Evolutionary conservation across 78 protist genomes (phyloP), one percentile per base, ranked within the genome.

Genomic region (Tieghemostelium lacteum): DNA sequence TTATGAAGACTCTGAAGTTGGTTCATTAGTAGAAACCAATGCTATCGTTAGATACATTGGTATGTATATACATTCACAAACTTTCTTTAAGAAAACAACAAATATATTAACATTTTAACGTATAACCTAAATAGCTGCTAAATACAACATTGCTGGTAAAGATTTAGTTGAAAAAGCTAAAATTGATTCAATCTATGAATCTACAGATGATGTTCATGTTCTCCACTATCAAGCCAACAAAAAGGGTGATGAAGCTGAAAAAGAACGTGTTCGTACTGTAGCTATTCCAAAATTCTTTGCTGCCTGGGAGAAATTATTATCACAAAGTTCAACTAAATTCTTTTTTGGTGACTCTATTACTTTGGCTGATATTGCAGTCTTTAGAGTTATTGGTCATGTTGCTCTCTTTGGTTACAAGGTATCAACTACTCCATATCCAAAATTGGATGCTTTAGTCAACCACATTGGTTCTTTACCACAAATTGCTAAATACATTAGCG

Each of bases 1-100:
- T 3, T 72, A 36, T 57, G 66, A 72, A 36, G 83, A 73, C 29
- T n/a, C n/a, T n/a, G n/a, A n/a, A n/a, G n/a, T n/a, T n/a, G n/a
- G n/a, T n/a, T n/a, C 39, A 10, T 14, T 70, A 2, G 75, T 29
- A 3, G 62, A 70, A 49, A 49, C 75, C 14, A n/a, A n/a, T 6
- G 2, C 75, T 1, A 70, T 70, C 28, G 60, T 20, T 3, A 70
- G 75, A 50, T 70, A 70, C 60, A 26, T 70, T 49, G n/a, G n/a
- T n/a, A n/a, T n/a, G n/a, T n/a, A n/a, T n/a, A n/a, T n/a, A n/a
- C n/a, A n/a, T n/a, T n/a, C n/a, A n/a, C n/a, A n/a, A n/a, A n/a
- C n/a, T n/a, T n/a, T n/a, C n/a, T n/a, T n/a, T n/a, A n/a, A n/a
- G n/a, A n/a, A n/a, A n/a, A n/a, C n/a, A n/a, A n/a, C n/a, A n/a